phyloP scores from a whole-genome alignment of 495 filamentous ascomycete genomes.

The Amorphotheca resinae region DNA sequence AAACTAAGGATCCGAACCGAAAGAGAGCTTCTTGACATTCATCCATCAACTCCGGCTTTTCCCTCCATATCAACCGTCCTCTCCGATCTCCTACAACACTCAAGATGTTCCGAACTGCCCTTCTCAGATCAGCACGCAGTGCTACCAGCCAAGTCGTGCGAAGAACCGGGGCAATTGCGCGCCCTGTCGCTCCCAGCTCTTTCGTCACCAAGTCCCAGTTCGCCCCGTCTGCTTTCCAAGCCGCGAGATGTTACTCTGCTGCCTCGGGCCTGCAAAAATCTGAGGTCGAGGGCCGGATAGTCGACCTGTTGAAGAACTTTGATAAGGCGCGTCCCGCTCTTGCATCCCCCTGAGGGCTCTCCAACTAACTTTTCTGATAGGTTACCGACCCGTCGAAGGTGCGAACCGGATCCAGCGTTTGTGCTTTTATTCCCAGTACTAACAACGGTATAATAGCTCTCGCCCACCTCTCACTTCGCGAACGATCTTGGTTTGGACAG shows the following conservation, averaged over 20 bases:
- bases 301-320: conserved; percentile 83
- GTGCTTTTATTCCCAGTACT: conserved; percentile 10
- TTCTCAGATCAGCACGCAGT: conserved; percentile 52
- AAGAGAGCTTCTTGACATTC: conserved; percentile 8
- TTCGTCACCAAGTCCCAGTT: conserved; percentile 37
- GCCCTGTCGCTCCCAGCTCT: conserved; percentile 40
- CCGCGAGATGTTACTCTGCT: conserved; percentile 75
- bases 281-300: conserved; percentile 86
- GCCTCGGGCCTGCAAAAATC: conserved; percentile 60
- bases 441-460: conserved; percentile 52
- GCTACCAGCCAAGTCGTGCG: conserved; percentile 38
- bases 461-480: conserved; percentile 69
- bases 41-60: conserved; percentile 1
- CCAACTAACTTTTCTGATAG: conserved; percentile 72
- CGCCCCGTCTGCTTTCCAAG: conserved; percentile 41
- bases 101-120: conserved; percentile 77
- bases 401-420: conserved; percentile 22
- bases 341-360: conserved; percentile 66
- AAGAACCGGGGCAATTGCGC: conserved; percentile 43
- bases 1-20: conserved; percentile 9
- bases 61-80: conserved; percentile 5
- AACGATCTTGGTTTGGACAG: conserved; percentile 95
- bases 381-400: conserved; percentile 69
- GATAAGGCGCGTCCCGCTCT: conserved; percentile 69
- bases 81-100: conserved; percentile 18